Evolutionary conservation across 2,329 filamentous ascomycete genomes (phyloP).

Genomic region (Calycina herbarum): DNA sequence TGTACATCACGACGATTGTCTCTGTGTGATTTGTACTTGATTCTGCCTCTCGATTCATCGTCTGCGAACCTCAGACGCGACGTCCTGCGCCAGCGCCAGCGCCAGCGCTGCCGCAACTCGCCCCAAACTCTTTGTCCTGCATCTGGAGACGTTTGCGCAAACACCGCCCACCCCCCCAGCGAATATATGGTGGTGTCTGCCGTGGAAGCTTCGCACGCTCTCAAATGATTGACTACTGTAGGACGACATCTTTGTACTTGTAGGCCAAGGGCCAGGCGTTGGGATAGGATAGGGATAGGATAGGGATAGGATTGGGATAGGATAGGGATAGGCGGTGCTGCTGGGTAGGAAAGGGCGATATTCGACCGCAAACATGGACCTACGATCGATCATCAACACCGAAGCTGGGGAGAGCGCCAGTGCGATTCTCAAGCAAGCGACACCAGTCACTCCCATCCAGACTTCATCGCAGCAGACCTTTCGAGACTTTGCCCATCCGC

Average conservation of each 20-base stretch:
- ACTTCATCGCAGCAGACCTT: constrained; percentile 33
- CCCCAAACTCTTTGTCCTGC: constrained; percentile 1
- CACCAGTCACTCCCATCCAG: constrained; percentile 37
- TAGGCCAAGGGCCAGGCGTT: constrained; percentile 2
- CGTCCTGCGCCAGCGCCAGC: neutral
- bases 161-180: neutral
- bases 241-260: neutral
- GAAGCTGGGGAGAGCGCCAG: constrained; percentile 35
- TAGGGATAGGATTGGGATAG: neutral
- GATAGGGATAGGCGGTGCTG: neutral
- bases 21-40: neutral
- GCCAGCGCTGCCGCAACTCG: neutral
- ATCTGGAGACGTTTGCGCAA: constrained; percentile 6
- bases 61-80: neutral
- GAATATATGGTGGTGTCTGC: constrained; percentile 1
- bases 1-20: neutral
- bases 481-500: constrained; percentile 35
- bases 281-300: neutral
- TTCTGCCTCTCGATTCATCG: neutral
- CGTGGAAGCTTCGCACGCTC: neutral
- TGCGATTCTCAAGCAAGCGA: constrained; percentile 27
- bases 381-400: constrained; percentile 53
- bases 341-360: neutral
- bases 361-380: constrained; percentile 46
- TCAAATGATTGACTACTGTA: constrained; percentile 2